These are phyloP conservation scores for Silene noctiflora DNA, from an alignment of 179 eudicot species.

Conservation along the genomic window DNA sequence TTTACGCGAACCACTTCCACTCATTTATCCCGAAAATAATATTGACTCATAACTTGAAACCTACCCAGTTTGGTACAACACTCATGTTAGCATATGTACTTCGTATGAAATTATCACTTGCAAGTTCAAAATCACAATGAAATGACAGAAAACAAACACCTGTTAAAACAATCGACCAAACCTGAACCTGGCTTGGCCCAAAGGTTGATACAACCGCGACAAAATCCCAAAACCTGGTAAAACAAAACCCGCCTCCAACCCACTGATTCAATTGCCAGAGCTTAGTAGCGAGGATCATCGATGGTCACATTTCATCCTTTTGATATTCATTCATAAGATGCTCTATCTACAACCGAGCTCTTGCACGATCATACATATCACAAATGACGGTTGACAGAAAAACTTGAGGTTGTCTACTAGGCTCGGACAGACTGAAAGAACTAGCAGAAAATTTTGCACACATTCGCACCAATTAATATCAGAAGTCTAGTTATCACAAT, in stretches of 20 bases:
- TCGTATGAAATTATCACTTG: too few relatives aligned
- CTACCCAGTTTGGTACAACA: too few relatives aligned
- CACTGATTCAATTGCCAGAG: neutral
- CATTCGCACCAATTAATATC: neutral
- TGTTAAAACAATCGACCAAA: too few relatives aligned
- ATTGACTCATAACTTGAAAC: too few relatives aligned
- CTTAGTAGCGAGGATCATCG: neutral
- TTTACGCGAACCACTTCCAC: too few relatives aligned
- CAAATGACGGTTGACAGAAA: neutral
- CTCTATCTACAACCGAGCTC: neutral
- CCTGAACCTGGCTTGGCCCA: too few relatives aligned
- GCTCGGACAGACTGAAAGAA: neutral
- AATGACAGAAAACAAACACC: too few relatives aligned
- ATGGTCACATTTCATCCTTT: neutral
- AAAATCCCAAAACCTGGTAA: neutral
- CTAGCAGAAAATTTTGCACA: neutral
- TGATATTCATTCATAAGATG: neutral
- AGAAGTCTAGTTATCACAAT: neutral
- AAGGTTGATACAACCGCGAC: neutral
- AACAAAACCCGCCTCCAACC: neutral
- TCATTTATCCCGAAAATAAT: too few relatives aligned
- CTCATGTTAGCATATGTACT: too few relatives aligned
- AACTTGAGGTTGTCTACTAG: neutral
- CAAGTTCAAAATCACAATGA: too few relatives aligned
- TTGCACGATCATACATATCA: neutral